A percentile compares a stretch with the other conserved stretches of the same genome.
phyloP scores from a whole-genome alignment of 164 flowering plant species.

The Malania oleifera region DNA sequence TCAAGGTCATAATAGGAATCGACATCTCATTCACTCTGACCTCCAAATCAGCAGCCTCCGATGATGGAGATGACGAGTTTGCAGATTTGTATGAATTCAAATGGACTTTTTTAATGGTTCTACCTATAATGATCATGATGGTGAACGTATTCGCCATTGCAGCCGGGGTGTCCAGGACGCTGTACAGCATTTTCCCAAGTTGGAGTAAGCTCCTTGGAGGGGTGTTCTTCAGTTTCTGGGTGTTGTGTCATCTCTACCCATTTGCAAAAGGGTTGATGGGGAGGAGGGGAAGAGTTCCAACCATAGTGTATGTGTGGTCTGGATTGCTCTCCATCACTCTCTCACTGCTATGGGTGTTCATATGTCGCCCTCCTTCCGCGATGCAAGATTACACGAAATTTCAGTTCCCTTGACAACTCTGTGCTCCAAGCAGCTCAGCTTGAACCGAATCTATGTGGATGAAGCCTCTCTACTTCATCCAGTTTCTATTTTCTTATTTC shows the following conservation, averaged over 20 bases:
- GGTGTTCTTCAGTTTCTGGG: slow-evolving; percentile 96
- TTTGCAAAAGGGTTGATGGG: slow-evolving; percentile 96
- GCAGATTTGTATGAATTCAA: slow-evolving; percentile 74
- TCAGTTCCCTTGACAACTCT: slow-evolving; percentile 49
- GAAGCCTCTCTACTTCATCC: slow-evolving; percentile 24
- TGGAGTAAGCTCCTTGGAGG: slow-evolving; percentile 96
- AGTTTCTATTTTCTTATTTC: not conserved
- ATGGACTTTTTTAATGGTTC: slow-evolving; percentile 81
- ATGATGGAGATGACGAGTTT: slow-evolving; percentile 79
- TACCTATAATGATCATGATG: slow-evolving; percentile 82
- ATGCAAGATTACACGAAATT: slow-evolving; percentile 30
- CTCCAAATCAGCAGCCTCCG: slow-evolving; percentile 66
- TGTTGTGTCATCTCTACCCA: slow-evolving; percentile 77
- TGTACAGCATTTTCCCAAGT: slow-evolving; percentile 77
- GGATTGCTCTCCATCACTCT: slow-evolving; percentile 69
- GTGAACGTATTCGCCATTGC: slow-evolving; percentile 70
- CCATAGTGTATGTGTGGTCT: slow-evolving; percentile 89
- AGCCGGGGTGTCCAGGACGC: slow-evolving; percentile 65
- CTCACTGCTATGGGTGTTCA: slow-evolving; percentile 75
- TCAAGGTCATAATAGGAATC: slow-evolving; percentile 84
- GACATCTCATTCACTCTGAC: slow-evolving; percentile 92
- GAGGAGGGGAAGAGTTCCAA: slow-evolving; percentile 73
- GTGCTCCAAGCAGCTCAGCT: too few species aligned
- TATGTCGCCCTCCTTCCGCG: slow-evolving; percentile 56
- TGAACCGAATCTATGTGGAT: not conserved